Percentiles rank a stretch among this genome's conserved stretches.
phyloP scores from a whole-genome alignment of 768 basidiomycete genomes.

The Tricholoma saponaceum region DNA sequence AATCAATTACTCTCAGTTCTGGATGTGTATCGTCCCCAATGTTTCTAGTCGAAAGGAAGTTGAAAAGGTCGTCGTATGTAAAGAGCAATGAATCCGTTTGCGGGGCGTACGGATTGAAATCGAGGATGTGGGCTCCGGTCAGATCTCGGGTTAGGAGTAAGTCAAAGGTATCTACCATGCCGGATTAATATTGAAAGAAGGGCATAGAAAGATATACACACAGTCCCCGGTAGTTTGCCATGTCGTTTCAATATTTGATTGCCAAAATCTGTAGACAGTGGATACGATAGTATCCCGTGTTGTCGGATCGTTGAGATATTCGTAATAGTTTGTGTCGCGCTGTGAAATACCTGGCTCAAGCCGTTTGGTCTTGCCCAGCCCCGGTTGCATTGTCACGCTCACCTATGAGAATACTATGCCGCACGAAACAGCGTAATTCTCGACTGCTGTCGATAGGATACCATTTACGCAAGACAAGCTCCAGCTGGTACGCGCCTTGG shows the following conservation, averaged over 20 bases:
- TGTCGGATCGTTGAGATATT: conserved; percentile 66
- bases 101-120: conserved; percentile 86
- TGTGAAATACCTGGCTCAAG: conserved; percentile 68
- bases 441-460: conserved; percentile 79
- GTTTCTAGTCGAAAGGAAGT: conserved; percentile 23
- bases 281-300: conserved; percentile 51
- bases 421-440: conserved; percentile 90
- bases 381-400: no score
- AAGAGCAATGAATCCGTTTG: conserved; percentile 89
- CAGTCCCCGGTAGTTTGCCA: conserved; percentile 65
- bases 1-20: conserved; percentile 66
- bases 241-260: conserved; percentile 50
- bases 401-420: conserved; percentile 72
- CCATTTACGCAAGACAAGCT: conserved; percentile 90
- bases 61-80: conserved; percentile 69
- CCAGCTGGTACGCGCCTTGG: conserved; percentile 51
- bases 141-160: conserved; percentile 82
- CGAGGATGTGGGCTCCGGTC: conserved; percentile 72
- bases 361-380: no score
- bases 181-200: not conserved
- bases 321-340: conserved; percentile 85
- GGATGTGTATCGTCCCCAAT: conserved; percentile 21
- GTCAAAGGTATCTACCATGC: conserved; percentile 72
- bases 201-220: conserved; percentile 31
- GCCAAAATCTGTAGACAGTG: conserved; percentile 62